These are phyloP conservation scores for Paraglomus occultum DNA, from an alignment of 192 early-diverging fungal species.

Conservation along the genomic window DNA sequence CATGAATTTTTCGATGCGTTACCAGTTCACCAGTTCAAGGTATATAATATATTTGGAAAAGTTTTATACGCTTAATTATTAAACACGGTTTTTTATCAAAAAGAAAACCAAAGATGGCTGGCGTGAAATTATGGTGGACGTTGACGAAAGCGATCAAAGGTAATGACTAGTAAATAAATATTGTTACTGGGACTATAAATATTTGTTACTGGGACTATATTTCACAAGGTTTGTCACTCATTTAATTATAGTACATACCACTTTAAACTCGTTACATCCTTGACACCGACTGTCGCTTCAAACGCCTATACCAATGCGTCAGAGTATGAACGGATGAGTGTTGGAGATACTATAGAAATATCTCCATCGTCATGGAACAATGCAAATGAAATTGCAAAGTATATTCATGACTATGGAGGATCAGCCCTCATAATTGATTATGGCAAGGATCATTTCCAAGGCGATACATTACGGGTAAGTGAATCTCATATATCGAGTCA, in stretches of 20 bases:
- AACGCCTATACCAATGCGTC: conserved; percentile 42
- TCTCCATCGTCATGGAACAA: conserved; percentile 75
- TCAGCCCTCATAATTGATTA: conserved; percentile 86
- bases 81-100: conserved; percentile 20
- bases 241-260: conserved; percentile 70
- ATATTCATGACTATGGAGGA: conserved; percentile 67
- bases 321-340: conserved; percentile 51
- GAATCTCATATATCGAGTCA: neutral
- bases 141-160: conserved; percentile 64
- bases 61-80: too few species aligned
- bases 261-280: conserved; percentile 56
- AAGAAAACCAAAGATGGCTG: conserved; percentile 75
- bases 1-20: conserved; percentile 99
- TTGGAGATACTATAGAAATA: conserved; percentile 80
- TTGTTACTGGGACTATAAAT: too few species aligned
- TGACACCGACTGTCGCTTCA: conserved; percentile 4
- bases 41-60: conserved; percentile 32
- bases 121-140: conserved; percentile 87
- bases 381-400: conserved; percentile 64
- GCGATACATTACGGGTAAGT: conserved; percentile 75
- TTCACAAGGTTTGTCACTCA: too few species aligned
- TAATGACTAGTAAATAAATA: conserved; percentile 18
- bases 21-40: conserved; percentile 83
- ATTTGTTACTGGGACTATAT: too few species aligned
- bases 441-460: conserved; percentile 72